A percentile compares a stretch with the other conserved stretches of the same genome.
Conservation (phyloP, 176 grass and related monocot genomes). For the Cenchrus purpureus region DNA sequence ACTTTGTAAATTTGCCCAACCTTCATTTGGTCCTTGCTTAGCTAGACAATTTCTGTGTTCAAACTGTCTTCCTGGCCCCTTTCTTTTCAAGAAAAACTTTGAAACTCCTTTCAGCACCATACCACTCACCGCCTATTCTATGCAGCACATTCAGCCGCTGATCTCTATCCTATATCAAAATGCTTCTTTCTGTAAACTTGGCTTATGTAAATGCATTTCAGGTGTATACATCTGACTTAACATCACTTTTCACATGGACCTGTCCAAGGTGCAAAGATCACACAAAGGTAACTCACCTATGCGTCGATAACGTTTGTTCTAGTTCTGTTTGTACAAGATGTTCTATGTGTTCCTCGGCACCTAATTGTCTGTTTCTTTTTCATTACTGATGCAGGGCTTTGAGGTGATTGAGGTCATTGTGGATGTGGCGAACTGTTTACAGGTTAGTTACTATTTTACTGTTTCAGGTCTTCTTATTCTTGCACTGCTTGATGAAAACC, state of each 20-base stretch:
- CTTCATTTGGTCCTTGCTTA: background rate
- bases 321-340: conserved; percentile 5
- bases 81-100: too few species aligned
- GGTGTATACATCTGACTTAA: conserved; percentile 88
- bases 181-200: background rate
- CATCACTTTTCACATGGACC: conserved; percentile 79
- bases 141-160: background rate
- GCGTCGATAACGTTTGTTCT: background rate
- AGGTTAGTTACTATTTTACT: conserved; percentile 48
- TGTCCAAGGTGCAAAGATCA: conserved; percentile 70
- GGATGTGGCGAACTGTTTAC: conserved; percentile 87
- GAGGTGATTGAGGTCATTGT: conserved; percentile 89
- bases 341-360: background rate
- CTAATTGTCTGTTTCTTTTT: background rate
- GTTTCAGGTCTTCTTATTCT: background rate
- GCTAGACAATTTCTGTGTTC: background rate
- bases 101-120: background rate
- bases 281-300: conserved; percentile 62
- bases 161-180: background rate
- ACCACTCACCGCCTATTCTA: background rate
- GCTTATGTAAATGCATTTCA: conserved; percentile 49
- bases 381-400: conserved; percentile 65
- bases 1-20: conserved; percentile 1
- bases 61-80: background rate
- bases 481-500: conserved; percentile 26